Evolutionary conservation across 1,284 basidiomycete species (phyloP).

Genomic region (Ganoderma multipileum): DNA sequence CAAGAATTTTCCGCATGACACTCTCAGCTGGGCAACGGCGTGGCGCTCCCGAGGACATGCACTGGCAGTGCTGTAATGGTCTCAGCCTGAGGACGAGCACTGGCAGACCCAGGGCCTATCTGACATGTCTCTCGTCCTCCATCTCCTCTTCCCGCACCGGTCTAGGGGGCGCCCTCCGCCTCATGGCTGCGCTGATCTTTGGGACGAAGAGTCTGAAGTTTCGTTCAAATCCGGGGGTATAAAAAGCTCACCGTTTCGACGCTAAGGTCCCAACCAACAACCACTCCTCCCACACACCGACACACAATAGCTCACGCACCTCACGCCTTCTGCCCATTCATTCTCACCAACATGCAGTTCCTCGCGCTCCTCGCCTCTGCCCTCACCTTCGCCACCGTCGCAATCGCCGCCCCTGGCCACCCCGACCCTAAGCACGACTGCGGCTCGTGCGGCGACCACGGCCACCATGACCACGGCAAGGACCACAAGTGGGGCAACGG

Average conservation of each 20-base stretch:
- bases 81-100: neutral
- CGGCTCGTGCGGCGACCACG: neutral
- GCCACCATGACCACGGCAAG: neutral
- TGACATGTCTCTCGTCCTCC: neutral
- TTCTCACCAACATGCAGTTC: neutral
- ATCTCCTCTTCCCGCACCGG: neutral
- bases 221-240: neutral
- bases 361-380: neutral
- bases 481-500: neutral
- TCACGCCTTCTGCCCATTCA: neutral
- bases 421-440: neutral
- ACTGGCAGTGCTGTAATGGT: neutral
- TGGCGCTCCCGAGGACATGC: neutral
- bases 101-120: neutral
- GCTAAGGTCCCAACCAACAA: neutral
- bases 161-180: neutral
- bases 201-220: neutral
- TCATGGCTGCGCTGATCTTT: neutral
- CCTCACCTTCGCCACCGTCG: neutral
- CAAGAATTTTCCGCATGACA: neutral
- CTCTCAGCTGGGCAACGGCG: neutral
- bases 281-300: neutral
- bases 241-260: neutral
- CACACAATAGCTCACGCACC: neutral
- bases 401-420: neutral